phyloP scores from a whole-genome alignment of 164 flowering plant species.

The Brasenia schreberi region DNA sequence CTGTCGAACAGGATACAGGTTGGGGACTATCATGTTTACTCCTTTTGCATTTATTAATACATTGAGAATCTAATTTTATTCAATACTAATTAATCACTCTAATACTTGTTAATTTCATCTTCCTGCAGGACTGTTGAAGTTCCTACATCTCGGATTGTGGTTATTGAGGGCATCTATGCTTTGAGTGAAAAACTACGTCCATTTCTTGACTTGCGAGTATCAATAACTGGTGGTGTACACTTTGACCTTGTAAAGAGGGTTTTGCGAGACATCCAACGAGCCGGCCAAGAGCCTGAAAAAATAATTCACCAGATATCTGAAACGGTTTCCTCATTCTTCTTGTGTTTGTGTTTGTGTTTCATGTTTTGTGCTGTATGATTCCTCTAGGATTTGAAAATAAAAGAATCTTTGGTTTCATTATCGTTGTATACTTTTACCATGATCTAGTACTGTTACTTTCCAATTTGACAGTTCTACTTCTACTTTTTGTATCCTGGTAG shows the following conservation, averaged over 20 bases:
- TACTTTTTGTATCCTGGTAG: constrained; percentile 21
- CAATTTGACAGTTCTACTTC: constrained; percentile 2
- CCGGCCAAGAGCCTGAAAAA: constrained; percentile 94
- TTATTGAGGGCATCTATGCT: constrained; percentile 95
- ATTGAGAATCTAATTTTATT: no score
- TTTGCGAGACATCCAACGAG: constrained; percentile 91
- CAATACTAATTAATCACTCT: background rate
- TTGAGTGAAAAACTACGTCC: constrained; percentile 81
- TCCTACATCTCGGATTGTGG: constrained; percentile 77
- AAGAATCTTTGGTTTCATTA: no score
- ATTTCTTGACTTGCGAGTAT: constrained; percentile 70
- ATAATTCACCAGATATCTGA: constrained; percentile 97
- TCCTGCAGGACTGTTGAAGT: constrained; percentile 64
- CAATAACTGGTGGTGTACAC: constrained; percentile 94
- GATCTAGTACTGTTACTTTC: background rate
- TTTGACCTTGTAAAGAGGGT: constrained; percentile 97
- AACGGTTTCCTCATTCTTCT: constrained; percentile 49
- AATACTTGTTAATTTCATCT: background rate
- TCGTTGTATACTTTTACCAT: no score
- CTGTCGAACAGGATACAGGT: constrained; percentile 88
- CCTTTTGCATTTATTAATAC: no score
- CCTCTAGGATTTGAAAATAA: no score
- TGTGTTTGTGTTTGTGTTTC: constrained; percentile 13
- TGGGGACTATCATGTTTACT: constrained; percentile 1
- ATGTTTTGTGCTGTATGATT: no score